Conservation (phyloP, 805 yeast species). For the Saccharomycopsis fibuligera region DNA sequence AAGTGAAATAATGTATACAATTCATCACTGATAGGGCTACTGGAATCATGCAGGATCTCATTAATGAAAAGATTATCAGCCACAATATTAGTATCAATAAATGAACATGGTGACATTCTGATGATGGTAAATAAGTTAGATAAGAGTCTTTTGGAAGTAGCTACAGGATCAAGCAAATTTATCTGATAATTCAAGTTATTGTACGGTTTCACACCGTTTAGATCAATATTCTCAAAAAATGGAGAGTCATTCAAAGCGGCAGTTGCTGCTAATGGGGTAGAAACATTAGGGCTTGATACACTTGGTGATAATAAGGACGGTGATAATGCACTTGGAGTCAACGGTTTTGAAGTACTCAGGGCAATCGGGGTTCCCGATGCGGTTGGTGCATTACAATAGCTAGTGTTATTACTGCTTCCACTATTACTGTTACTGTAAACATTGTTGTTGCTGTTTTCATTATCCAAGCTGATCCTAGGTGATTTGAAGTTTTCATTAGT, state of each 20-base stretch:
- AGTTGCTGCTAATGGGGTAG: too few relatives aligned
- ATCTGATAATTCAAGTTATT: conserved; percentile 1
- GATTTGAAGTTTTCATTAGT: background rate
- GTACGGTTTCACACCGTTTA: conserved; percentile 1
- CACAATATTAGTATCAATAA: background rate
- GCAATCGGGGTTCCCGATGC: too few relatives aligned
- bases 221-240: background rate
- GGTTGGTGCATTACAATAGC: too few relatives aligned
- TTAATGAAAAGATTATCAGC: background rate
- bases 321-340: too few relatives aligned
- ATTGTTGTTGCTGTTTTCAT: background rate
- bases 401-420: too few relatives aligned
- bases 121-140: conserved; percentile 5
- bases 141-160: conserved; percentile 3
- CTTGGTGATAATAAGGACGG: too few relatives aligned
- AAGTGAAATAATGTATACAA: too few relatives aligned
- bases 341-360: too few relatives aligned
- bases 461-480: background rate
- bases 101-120: conserved; percentile 1
- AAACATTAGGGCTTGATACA: too few relatives aligned
- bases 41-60: too few relatives aligned
- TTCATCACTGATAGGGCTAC: too few relatives aligned
- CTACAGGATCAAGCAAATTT: conserved; percentile 4
- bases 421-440: background rate
- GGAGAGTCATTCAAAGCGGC: too few relatives aligned